Evolutionary conservation across 495 filamentous ascomycete species (phyloP).

Genomic region (Hypomontagnella monticulosa): DNA sequence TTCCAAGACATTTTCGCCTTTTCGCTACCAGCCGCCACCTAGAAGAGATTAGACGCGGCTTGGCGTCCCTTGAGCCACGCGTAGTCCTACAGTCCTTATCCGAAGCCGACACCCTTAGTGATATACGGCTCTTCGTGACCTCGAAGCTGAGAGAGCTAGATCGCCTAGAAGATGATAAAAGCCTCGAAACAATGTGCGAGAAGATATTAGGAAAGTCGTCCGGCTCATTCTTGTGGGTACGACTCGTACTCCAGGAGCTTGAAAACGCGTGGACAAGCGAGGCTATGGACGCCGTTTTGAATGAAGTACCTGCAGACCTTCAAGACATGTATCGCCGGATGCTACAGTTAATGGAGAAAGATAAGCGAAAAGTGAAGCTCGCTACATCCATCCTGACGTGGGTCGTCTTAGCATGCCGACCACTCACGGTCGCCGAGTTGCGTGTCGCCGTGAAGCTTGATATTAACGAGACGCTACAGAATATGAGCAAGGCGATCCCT

Average conservation of each 20-base stretch:
- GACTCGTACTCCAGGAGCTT: constrained; percentile 47
- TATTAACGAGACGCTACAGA: constrained; percentile 40
- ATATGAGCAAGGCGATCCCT: constrained; percentile 40
- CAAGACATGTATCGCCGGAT: constrained; percentile 43
- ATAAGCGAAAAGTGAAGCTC: constrained; percentile 31
- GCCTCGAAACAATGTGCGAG: constrained; percentile 32
- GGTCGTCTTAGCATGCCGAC: constrained; percentile 39
- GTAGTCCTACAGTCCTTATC: not conserved
- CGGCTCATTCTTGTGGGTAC: constrained; percentile 49
- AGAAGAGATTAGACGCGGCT: not conserved
- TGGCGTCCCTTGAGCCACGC: not conserved
- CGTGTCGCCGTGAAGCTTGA: constrained; percentile 44
- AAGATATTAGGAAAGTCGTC: constrained; percentile 46
- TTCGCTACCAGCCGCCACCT: not conserved
- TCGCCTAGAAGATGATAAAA: constrained; percentile 22
- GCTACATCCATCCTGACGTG: constrained; percentile 45
- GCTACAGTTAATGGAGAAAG: constrained; percentile 31
- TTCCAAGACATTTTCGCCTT: not conserved
- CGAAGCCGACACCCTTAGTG: constrained; percentile 38
- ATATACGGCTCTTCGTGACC: constrained; percentile 42
- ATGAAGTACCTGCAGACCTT: constrained; percentile 38
- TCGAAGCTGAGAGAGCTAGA: constrained; percentile 34
- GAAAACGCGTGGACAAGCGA: constrained; percentile 41
- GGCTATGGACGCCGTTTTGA: constrained; percentile 41
- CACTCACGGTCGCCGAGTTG: constrained; percentile 43